Conservation (phyloP, 1,139 yeast genomes). For the Candida smagusa region DNA sequence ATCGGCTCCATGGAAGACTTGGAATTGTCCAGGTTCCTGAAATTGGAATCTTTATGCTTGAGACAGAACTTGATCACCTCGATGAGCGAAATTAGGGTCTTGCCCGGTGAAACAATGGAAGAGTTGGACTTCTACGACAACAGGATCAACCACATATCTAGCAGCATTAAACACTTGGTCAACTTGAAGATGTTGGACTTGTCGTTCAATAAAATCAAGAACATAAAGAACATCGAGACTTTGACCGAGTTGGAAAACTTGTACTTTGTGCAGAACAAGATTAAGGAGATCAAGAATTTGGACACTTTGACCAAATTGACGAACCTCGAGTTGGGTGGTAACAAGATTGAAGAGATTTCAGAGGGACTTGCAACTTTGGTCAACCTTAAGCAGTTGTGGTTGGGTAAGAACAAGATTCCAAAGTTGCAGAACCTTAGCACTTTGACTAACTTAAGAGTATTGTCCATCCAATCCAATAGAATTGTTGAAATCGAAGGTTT, state of each 20-base stretch:
- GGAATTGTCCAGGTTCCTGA: slow-evolving; percentile 54
- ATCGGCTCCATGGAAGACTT: slow-evolving; percentile 66
- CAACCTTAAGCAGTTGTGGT: slow-evolving; percentile 77
- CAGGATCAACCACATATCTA: slow-evolving; percentile 80
- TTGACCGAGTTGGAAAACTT: slow-evolving; percentile 62
- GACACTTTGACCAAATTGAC: slow-evolving; percentile 55
- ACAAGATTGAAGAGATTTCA: slow-evolving; percentile 63
- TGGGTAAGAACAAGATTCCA: slow-evolving; percentile 82
- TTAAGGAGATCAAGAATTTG: slow-evolving; percentile 67
- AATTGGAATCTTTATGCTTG: slow-evolving; percentile 62
- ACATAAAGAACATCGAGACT: slow-evolving; percentile 74
- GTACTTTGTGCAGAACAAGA: slow-evolving; percentile 87
- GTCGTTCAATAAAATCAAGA: slow-evolving; percentile 86
- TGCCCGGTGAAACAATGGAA: slow-evolving; percentile 53
- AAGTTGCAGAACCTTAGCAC: slow-evolving; percentile 60
- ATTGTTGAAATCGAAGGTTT: slow-evolving; percentile 79
- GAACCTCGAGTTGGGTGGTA: slow-evolving; percentile 90
- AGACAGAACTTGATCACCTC: slow-evolving; percentile 82
- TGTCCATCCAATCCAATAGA: slow-evolving; percentile 88
- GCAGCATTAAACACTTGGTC: slow-evolving; percentile 57
- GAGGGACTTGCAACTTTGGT: slow-evolving; percentile 52
- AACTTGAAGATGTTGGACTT: slow-evolving; percentile 68
- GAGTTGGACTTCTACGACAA: slow-evolving; percentile 92
- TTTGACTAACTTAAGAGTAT: slow-evolving; percentile 63
- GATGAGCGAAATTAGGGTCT: slow-evolving; percentile 63